Percentiles rank a stretch among this genome's conserved stretches.
Evolutionary conservation across 129 eudicot species (phyloP).

Genomic region (Flaveria ramosissima): DNA sequence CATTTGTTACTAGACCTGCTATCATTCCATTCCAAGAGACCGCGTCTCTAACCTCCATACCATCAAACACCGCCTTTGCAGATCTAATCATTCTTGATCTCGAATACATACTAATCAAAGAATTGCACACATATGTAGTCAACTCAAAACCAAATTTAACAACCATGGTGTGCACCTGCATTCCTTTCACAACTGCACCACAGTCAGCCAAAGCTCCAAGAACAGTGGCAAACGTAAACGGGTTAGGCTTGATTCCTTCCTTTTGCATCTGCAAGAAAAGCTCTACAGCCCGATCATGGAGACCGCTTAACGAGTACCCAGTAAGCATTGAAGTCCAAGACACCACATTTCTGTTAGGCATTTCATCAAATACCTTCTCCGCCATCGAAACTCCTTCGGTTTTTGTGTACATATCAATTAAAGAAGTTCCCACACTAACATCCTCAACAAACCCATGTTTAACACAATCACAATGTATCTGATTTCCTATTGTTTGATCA

Average conservation of each 20-base stretch:
- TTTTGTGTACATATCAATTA: conserved; percentile 84
- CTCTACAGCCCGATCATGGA: conserved; percentile 48
- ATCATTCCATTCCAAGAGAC: conserved; percentile 93
- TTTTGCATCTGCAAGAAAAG: conserved; percentile 53
- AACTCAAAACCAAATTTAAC: conserved; percentile 72
- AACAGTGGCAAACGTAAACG: conserved; percentile 73
- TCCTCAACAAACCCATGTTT: conserved; percentile 63
- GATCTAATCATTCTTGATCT: conserved; percentile 54
- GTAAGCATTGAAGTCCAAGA: conserved; percentile 94
- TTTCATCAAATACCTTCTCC: conserved; percentile 58
- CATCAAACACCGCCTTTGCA: conserved; percentile 62
- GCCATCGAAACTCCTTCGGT: conserved; percentile 50
- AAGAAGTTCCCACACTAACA: conserved; percentile 91
- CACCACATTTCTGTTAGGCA: conserved; percentile 75
- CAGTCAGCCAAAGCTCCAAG: conserved; percentile 71
- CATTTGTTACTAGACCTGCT: conserved; percentile 67
- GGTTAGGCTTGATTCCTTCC: conserved; percentile 66
- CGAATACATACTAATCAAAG: conserved; percentile 83
- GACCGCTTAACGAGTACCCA: conserved; percentile 55
- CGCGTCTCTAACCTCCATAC: conserved; percentile 48
- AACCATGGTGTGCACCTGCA: conserved; percentile 69
- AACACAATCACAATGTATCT: conserved; percentile 68
- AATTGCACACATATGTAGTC: conserved; percentile 62
- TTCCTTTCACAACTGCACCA: conserved; percentile 63
- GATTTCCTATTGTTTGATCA: conserved; percentile 55